A percentile compares a stretch with the other conserved stretches of the same genome.
phyloP scores from a whole-genome alignment of 768 basidiomycete genomes.

The Leccinum barrowsii region DNA sequence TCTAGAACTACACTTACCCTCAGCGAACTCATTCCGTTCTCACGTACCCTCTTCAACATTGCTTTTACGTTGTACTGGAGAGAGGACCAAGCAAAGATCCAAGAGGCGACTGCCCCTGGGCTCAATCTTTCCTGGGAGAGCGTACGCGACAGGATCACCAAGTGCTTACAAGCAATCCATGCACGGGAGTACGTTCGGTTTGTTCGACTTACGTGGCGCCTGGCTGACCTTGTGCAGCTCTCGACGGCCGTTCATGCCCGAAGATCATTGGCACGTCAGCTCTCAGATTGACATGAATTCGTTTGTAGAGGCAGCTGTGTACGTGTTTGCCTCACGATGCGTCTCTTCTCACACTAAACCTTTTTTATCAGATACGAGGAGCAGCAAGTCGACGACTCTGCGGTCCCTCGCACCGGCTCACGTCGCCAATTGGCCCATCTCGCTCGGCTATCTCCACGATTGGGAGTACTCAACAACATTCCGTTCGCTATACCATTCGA shows the following conservation, averaged over 20 bases:
- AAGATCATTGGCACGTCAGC: conserved; percentile 80
- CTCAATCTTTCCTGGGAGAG: conserved; percentile 52
- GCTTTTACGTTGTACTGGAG: conserved; percentile 77
- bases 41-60: conserved; percentile 76
- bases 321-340: conserved; percentile 23
- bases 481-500: conserved; percentile 95
- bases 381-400: conserved; percentile 40
- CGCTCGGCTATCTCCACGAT: conserved; percentile 56
- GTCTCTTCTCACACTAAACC: background rate
- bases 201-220: background rate
- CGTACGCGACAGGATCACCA: conserved; percentile 73
- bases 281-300: conserved; percentile 54
- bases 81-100: conserved; percentile 40
- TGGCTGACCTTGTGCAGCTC: conserved; percentile 51
- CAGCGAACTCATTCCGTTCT: conserved; percentile 77
- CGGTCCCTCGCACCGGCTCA: conserved; percentile 35
- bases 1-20: conserved; percentile 73
- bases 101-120: conserved; percentile 40
- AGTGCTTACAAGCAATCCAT: conserved; percentile 77
- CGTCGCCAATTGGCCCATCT: conserved; percentile 73
- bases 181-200: conserved; percentile 72
- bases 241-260: conserved; percentile 74
- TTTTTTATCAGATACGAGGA: conserved; percentile 57
- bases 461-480: conserved; percentile 91
- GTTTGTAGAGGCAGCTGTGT: conserved; percentile 89